These are phyloP conservation scores for Wickerhamiella domercqiae DNA, from an alignment of 805 yeast species.

Conservation along the genomic window DNA sequence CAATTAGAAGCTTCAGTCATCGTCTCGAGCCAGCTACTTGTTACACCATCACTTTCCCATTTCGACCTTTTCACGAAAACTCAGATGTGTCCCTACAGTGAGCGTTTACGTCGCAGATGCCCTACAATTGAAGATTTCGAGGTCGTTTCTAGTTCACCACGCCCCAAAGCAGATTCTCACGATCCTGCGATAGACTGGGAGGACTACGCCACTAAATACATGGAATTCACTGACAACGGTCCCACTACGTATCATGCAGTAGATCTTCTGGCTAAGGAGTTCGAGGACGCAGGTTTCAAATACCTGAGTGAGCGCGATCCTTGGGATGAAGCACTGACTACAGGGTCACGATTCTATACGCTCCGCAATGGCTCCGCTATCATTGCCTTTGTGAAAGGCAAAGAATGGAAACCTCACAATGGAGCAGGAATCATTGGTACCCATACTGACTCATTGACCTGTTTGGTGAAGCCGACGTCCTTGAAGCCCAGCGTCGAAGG, in stretches of 20 bases:
- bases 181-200: constrained; percentile 17
- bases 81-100: not conserved
- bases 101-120: not conserved
- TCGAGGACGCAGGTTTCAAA: constrained; percentile 46
- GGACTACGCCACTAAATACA: constrained; percentile 30
- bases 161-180: constrained; percentile 3
- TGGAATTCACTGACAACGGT: constrained; percentile 52
- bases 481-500: constrained; percentile 50
- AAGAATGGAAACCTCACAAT: constrained; percentile 45
- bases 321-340: constrained; percentile 32
- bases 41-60: too few relatives aligned
- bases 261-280: constrained; percentile 31
- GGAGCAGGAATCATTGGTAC: constrained; percentile 56
- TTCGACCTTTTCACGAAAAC: too few relatives aligned
- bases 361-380: constrained; percentile 53
- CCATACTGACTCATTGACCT: constrained; percentile 63
- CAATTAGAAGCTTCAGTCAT: too few relatives aligned
- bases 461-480: constrained; percentile 57
- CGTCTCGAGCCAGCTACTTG: too few relatives aligned
- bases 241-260: constrained; percentile 72
- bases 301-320: constrained; percentile 48
- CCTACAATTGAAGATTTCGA: constrained; percentile 17
- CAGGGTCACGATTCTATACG: constrained; percentile 40
- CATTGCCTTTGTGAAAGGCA: constrained; percentile 57
- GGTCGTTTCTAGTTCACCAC: constrained; percentile 8